These are phyloP conservation scores for Aspergillus ochraceus DNA, from an alignment of 2,329 filamentous ascomycete genomes.

Conservation along the genomic window DNA sequence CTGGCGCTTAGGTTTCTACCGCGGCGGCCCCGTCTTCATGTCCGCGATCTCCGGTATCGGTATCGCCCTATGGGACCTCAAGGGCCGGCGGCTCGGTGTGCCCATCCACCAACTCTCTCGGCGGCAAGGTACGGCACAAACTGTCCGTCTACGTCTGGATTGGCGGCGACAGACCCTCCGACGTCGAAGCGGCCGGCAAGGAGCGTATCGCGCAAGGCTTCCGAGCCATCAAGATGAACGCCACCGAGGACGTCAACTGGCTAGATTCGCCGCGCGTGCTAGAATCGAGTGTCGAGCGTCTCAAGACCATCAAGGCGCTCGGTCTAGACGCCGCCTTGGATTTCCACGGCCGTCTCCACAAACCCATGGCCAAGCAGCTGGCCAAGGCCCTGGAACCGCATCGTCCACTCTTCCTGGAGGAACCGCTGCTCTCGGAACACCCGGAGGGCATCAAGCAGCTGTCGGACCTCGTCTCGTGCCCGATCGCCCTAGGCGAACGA, in stretches of 20 bases:
- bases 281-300: slow-evolving; percentile 63
- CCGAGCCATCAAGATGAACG: slow-evolving; percentile 71
- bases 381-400: slow-evolving; percentile 67
- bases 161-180: slow-evolving; percentile 68
- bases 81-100: slow-evolving; percentile 63
- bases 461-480: slow-evolving; percentile 56
- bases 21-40: slow-evolving; percentile 79
- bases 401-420: slow-evolving; percentile 73
- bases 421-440: slow-evolving; percentile 70
- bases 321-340: slow-evolving; percentile 74
- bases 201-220: slow-evolving; percentile 42
- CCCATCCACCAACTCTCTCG: slow-evolving; percentile 73
- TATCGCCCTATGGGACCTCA: slow-evolving; percentile 78
- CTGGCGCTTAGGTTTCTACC: slow-evolving; percentile 72
- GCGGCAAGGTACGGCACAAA: slow-evolving; percentile 69
- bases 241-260: slow-evolving; percentile 73
- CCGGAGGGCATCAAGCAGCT: slow-evolving; percentile 64
- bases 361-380: slow-evolving; percentile 78
- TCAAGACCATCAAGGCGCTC: slow-evolving; percentile 67
- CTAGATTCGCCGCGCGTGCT: slow-evolving; percentile 69
- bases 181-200: slow-evolving; percentile 63
- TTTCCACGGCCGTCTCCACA: slow-evolving; percentile 75
- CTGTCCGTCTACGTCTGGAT: slow-evolving; percentile 78
- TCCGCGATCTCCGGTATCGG: slow-evolving; percentile 74
- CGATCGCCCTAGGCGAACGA: slow-evolving; percentile 72